A percentile compares a stretch with the other conserved stretches of the same genome.
Conservation (phyloP, 2,329 filamentous ascomycete genomes). For the Bisporella sp. region DNA sequence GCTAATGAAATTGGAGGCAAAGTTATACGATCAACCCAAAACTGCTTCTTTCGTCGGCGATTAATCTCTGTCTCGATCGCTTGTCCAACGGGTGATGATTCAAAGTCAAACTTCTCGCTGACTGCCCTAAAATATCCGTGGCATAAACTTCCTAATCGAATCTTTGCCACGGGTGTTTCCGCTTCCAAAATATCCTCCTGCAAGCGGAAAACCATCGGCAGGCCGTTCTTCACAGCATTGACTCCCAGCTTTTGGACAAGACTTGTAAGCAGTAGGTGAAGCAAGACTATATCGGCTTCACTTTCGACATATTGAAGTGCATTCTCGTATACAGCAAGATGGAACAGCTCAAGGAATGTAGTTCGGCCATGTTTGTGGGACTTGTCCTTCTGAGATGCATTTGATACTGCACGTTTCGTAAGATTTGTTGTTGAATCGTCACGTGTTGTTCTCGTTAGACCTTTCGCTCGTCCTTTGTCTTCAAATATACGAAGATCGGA, state of each 20-base stretch:
- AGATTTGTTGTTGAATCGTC: constrained; percentile 23
- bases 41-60: constrained; percentile 62
- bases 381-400: constrained; percentile 43
- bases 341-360: constrained; percentile 71
- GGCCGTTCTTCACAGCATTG: constrained; percentile 69
- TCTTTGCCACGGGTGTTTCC: constrained; percentile 60
- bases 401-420: constrained; percentile 58
- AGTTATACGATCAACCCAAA: constrained; percentile 72
- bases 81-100: constrained; percentile 59
- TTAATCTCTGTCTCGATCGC: constrained; percentile 71
- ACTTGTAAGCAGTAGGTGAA: constrained; percentile 70
- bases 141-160: constrained; percentile 75
- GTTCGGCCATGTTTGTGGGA: constrained; percentile 14
- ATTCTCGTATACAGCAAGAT: constrained; percentile 85
- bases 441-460: constrained; percentile 27
- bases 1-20: constrained; percentile 62
- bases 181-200: constrained; percentile 74
- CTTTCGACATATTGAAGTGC: constrained; percentile 66
- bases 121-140: constrained; percentile 85
- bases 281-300: constrained; percentile 66
- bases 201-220: constrained; percentile 84
- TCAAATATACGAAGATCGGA: constrained; percentile 57
- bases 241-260: constrained; percentile 74
- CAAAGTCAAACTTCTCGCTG: constrained; percentile 70
- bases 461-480: constrained; percentile 36